Base-by-base conservation (phyloP, 495 filamentous ascomycete species). In the Baudoinia panamericana region DNA sequence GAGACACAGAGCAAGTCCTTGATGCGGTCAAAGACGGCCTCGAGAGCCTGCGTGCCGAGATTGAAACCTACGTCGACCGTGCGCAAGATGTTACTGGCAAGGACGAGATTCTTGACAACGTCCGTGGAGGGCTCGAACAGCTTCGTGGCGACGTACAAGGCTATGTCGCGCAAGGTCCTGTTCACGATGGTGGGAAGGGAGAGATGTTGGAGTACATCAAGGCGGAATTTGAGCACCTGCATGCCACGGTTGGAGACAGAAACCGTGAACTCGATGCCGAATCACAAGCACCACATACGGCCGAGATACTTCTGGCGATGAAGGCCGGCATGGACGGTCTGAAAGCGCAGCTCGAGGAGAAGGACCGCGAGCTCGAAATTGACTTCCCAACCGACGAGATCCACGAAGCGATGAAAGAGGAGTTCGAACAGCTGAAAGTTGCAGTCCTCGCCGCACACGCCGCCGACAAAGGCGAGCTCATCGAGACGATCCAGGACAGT, bases 21-120 rank as follows among this genome's bases (percentile, higher is more conserved):
- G 81, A 88, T 55, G 80, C 84, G 1, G 73, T 88, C 41, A 86
- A 82, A 54, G 84, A 92, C 56, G 83, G 83, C 2, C 70, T 93
- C 26, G 82, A 87, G 48, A 72, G 71, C 35, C 70, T 95, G 3
- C 74, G 81, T n/a, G 66, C 67, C 17, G 77, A 88, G 33, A 83
- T 93, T 39, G 83, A 90, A 59, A 63, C 59, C n/a, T 88, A 87
- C 43, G 78, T 84, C 17, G 76, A 80, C 38, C 69, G 70, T 17
- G 73, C 75, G 13, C 66, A 71, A 20, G 79, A 80, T 51, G 68
- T 72, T 1, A 65, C 78, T 0, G 70, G 70, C 5, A 84, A 84
- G 43, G 75, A 85, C 46, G 80, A 90, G 47, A 77, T 90, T 36
- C 72, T 87, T 52, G 73, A 78, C 9, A 80, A 74, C 12, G 71